A percentile compares a stretch with the other conserved stretches of the same genome.
Evolutionary conservation across 305 asterid species (phyloP).

Genomic region (Fraxinus nigra): DNA sequence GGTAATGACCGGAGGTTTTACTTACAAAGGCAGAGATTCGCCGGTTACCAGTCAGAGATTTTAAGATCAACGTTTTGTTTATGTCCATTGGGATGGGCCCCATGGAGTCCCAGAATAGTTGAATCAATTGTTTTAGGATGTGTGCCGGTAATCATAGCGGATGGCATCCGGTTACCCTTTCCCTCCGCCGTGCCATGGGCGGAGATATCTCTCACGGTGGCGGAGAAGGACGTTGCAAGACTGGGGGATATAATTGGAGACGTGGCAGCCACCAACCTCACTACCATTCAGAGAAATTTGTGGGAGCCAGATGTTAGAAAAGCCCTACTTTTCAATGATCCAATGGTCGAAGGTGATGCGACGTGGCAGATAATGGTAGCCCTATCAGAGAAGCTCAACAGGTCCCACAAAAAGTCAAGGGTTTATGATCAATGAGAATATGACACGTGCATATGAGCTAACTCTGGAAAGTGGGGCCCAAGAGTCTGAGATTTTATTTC

Average conservation of each 20-base stretch:
- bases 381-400: slow-evolving; percentile 25
- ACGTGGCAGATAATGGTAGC: slow-evolving; percentile 42
- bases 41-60: slow-evolving; percentile 51
- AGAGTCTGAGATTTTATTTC: background rate
- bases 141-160: slow-evolving; percentile 56
- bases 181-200: slow-evolving; percentile 50
- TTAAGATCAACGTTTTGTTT: slow-evolving; percentile 59
- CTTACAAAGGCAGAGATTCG: slow-evolving; percentile 50
- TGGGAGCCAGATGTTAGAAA: slow-evolving; percentile 32
- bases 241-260: slow-evolving; percentile 38
- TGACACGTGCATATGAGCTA: slow-evolving; percentile 10
- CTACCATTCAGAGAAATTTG: slow-evolving; percentile 36
- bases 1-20: slow-evolving; percentile 63
- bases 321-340: slow-evolving; percentile 42
- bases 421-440: background rate
- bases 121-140: slow-evolving; percentile 60
- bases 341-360: slow-evolving; percentile 40
- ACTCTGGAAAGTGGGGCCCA: slow-evolving; percentile 6
- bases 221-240: slow-evolving; percentile 47
- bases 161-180: slow-evolving; percentile 48
- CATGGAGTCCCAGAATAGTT: slow-evolving; percentile 61
- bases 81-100: slow-evolving; percentile 68
- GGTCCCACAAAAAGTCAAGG: slow-evolving; percentile 24
- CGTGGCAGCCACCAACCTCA: slow-evolving; percentile 40
- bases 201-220: slow-evolving; percentile 45